Conservation (phyloP, 2,329 filamentous ascomycete genomes). For the Aspergillus hortae region DNA sequence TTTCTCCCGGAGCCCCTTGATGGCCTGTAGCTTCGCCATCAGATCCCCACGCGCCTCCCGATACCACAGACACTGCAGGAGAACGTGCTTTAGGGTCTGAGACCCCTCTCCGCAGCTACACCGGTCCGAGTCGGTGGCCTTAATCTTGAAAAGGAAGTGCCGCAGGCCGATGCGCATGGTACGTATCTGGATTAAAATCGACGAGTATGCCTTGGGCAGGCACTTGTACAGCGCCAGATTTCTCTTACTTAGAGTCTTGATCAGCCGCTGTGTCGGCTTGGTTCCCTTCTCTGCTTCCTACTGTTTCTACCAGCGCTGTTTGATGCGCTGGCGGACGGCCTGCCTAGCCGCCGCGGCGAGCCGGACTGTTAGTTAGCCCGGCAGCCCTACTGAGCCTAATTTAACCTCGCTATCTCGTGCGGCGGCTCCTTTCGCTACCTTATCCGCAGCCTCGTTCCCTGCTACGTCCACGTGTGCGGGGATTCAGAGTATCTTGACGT, state of each 20-base stretch:
- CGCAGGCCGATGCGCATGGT: conserved; percentile 7
- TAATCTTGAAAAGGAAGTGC: conserved; percentile 12
- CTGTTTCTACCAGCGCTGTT: too few species aligned
- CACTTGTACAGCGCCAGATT: conserved; percentile 1
- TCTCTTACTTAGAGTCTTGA: not conserved
- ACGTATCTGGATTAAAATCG: conserved; percentile 9
- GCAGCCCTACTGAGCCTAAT: too few species aligned
- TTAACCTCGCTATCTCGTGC: too few species aligned
- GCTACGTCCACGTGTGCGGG: too few species aligned
- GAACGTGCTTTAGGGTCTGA: conserved; percentile 6
- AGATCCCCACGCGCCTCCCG: not conserved
- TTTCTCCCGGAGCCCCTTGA: too few species aligned
- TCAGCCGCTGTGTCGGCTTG: not conserved
- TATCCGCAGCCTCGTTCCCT: too few species aligned
- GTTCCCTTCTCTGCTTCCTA: too few species aligned
- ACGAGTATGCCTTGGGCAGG: not conserved
- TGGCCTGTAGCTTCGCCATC: not conserved
- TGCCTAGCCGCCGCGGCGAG: too few species aligned
- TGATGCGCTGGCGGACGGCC: too few species aligned
- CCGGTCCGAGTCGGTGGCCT: not conserved
- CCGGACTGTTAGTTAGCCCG: too few species aligned
- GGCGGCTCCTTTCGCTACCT: too few species aligned
- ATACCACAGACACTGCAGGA: not conserved
- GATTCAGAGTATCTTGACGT: too few species aligned
- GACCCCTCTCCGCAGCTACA: conserved; percentile 4